phyloP scores from a whole-genome alignment of 2,329 filamentous ascomycete genomes.

The Tetracladium maxilliforme region DNA sequence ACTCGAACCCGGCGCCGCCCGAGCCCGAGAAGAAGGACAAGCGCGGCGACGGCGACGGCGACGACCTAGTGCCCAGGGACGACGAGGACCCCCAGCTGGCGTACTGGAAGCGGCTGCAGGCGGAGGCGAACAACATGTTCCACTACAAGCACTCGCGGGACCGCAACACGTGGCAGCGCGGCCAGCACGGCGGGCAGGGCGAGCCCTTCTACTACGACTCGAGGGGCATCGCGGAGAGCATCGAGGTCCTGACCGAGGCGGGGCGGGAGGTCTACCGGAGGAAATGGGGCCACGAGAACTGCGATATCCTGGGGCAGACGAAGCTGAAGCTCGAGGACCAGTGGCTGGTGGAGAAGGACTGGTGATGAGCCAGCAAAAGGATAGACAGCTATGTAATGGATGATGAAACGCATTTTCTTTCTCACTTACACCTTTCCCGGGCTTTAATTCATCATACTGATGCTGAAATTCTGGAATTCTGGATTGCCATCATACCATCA shows the following conservation, averaged over 20 bases:
- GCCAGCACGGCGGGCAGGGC: constrained; percentile 32
- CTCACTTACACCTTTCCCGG: too few relatives aligned
- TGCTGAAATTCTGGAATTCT: too few relatives aligned
- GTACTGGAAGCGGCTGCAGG: constrained; percentile 3
- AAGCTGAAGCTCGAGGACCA: constrained; percentile 25
- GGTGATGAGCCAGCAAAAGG: too few relatives aligned
- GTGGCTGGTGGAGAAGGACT: constrained; percentile 29
- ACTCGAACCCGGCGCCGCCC: constrained; percentile 20
- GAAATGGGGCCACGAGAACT: constrained; percentile 31
- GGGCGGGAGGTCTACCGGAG: constrained; percentile 23
- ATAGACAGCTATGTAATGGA: too few relatives aligned
- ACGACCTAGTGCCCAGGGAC: constrained; percentile 14
- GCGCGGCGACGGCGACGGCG: constrained; percentile 11
- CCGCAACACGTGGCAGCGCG: constrained; percentile 36
- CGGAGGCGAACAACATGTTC: constrained; percentile 4
- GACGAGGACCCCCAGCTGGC: constrained; percentile 4
- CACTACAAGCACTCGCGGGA: constrained; percentile 8
- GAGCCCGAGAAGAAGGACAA: constrained; percentile 6
- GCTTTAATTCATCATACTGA: too few relatives aligned
- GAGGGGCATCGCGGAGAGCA: constrained; percentile 25
- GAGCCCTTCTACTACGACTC: constrained; percentile 37
- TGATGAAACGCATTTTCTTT: too few relatives aligned
- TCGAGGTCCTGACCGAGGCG: constrained; percentile 28
- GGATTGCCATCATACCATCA: too few relatives aligned
- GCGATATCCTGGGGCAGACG: constrained; percentile 20